Evolutionary conservation across 352 stramenopile genomes (phyloP).

Genomic region (Phytopythium kandeliae): DNA sequence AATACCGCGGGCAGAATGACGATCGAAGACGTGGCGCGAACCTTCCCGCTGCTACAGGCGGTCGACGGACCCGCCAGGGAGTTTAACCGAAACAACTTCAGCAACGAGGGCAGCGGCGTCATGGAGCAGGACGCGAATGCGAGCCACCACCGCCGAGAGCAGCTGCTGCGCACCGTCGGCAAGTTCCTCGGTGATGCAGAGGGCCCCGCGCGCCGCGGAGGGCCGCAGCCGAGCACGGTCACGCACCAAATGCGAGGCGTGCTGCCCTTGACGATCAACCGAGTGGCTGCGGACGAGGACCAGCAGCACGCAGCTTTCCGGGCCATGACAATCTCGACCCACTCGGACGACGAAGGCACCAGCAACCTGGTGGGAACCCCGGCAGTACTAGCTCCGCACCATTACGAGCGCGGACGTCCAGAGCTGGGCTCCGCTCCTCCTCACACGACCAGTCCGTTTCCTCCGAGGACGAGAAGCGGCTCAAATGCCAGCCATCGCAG

Average conservation of each 20-base stretch:
- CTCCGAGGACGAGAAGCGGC: background rate
- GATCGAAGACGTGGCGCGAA: slow-evolving; percentile 22
- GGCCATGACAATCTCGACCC: slow-evolving; percentile 28
- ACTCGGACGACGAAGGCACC: slow-evolving; percentile 15
- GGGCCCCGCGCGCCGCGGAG: background rate
- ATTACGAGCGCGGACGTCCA: background rate
- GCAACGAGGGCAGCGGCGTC: slow-evolving; percentile 3
- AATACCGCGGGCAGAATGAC: slow-evolving; percentile 6
- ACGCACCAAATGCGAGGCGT: background rate
- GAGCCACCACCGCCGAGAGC: slow-evolving; percentile 16
- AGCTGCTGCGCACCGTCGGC: slow-evolving; percentile 45
- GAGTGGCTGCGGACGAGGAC: slow-evolving; percentile 16
- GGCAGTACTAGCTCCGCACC: background rate
- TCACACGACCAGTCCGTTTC: background rate
- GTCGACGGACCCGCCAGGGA: background rate
- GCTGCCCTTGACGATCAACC: slow-evolving; percentile 7
- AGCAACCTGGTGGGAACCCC: background rate
- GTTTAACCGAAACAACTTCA: background rate
- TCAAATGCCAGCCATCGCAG: background rate
- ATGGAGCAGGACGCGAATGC: background rate
- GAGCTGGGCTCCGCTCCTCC: background rate
- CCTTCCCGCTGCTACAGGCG: slow-evolving; percentile 34
- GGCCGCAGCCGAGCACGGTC: background rate
- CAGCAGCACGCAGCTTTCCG: slow-evolving; percentile 25
- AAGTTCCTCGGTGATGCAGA: slow-evolving; percentile 34